Percentiles rank a stretch among this genome's conserved stretches.
Evolutionary conservation across 495 filamentous ascomycete genomes (phyloP).

Genomic region (Xylaria longipes): DNA sequence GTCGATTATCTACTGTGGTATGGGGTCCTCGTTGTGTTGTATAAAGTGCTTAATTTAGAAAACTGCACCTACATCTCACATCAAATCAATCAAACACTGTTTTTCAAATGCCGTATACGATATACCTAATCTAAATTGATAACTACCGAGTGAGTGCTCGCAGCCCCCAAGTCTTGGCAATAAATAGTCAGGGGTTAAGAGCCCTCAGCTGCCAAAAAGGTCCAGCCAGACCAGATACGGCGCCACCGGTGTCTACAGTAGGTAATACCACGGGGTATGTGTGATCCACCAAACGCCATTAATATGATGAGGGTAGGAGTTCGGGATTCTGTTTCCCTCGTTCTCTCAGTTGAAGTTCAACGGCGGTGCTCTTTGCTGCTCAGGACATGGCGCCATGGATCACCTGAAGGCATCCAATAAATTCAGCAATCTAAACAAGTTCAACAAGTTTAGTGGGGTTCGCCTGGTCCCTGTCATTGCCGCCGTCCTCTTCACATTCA

Average conservation of each 20-base stretch:
- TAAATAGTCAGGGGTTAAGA: background rate
- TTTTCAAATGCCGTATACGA: background rate
- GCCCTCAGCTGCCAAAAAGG: background rate
- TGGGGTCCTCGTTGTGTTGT: background rate
- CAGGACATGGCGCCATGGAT: slow-evolving; percentile 6
- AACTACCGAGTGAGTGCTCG: background rate
- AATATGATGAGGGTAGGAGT: background rate
- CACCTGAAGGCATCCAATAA: slow-evolving; percentile 9
- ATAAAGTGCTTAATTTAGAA: background rate
- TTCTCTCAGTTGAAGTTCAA: background rate
- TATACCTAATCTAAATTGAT: background rate
- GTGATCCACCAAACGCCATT: slow-evolving; percentile 1
- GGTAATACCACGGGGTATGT: background rate
- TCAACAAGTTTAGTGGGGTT: slow-evolving; percentile 16
- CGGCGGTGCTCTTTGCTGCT: background rate
- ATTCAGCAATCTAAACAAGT: slow-evolving; percentile 4
- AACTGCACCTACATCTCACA: background rate
- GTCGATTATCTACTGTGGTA: background rate
- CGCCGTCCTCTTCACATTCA: slow-evolving; percentile 23
- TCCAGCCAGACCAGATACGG: background rate
- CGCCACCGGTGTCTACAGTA: background rate
- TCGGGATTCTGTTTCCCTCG: slow-evolving; percentile 1
- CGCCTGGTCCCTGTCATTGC: slow-evolving; percentile 17
- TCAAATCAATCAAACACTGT: background rate
- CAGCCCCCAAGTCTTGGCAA: slow-evolving; percentile 8